phyloP scores from a whole-genome alignment of 1,284 basidiomycete species.

The Boletus sp. region DNA sequence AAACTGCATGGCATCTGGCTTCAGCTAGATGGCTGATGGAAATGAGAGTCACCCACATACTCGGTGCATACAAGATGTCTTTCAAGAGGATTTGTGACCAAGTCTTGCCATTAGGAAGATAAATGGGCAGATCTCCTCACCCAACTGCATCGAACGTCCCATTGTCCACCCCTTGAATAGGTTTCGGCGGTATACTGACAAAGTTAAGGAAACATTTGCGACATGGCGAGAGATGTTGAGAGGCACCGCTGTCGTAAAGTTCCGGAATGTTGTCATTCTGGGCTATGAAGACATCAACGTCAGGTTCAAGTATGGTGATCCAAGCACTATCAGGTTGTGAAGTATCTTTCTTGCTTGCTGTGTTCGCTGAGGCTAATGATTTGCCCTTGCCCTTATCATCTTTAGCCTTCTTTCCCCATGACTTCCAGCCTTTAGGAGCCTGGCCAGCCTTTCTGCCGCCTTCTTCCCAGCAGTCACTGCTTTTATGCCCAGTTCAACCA shows the following conservation, averaged over 20 bases:
- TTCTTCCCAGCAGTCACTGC: constrained; percentile 12
- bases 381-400: not conserved
- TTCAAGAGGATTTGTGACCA: not conserved
- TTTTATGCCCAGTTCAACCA: constrained; percentile 5
- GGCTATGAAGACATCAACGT: not conserved
- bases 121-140: not conserved
- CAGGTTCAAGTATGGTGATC: not conserved
- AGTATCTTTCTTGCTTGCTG: rapidly evolving
- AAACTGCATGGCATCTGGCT: not conserved
- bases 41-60: not conserved
- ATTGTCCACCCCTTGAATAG: not conserved
- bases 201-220: not conserved
- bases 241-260: not conserved
- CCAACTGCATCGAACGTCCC: not conserved
- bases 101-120: not conserved
- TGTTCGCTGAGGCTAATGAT: not conserved
- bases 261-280: not conserved
- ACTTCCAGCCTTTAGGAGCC: constrained; percentile 14
- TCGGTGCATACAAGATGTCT: not conserved
- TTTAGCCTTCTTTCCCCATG: not conserved
- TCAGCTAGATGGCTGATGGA: not conserved
- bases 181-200: not conserved
- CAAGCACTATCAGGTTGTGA: not conserved
- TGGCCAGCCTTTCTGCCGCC: constrained; percentile 17
- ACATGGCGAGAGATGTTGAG: not conserved